Conservation (phyloP, 2,329 filamentous ascomycete genomes). For the Nigrospora sphaerica region DNA sequence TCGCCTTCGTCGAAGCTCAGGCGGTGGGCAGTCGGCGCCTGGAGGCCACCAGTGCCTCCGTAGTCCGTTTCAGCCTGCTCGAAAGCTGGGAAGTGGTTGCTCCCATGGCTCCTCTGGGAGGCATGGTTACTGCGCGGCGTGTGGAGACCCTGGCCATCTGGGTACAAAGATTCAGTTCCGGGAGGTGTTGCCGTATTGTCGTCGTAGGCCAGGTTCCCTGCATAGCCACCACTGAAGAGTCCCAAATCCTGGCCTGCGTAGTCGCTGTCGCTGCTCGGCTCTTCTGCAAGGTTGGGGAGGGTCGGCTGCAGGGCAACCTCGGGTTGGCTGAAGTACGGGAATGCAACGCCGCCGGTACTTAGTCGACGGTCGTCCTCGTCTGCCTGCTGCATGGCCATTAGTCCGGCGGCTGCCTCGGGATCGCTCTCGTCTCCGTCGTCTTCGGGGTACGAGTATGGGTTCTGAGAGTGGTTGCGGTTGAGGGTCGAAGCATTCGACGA, state of each 20-base stretch:
- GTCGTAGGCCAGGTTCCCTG: conserved; percentile 44
- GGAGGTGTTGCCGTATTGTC: conserved; percentile 35
- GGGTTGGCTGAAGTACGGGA: conserved; percentile 37
- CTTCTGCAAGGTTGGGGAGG: conserved; percentile 41
- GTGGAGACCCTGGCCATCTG: conserved; percentile 41
- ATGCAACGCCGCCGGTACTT: conserved; percentile 40
- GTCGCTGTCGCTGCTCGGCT: conserved; percentile 64
- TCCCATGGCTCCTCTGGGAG: conserved; percentile 31
- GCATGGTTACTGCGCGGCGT: conserved; percentile 30
- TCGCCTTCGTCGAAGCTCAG: conserved; percentile 92
- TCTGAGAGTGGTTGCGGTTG: conserved; percentile 26
- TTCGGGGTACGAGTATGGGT: conserved; percentile 26
- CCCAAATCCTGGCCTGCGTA: conserved; percentile 65
- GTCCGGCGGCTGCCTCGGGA: conserved; percentile 75
- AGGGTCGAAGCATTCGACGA: conserved; percentile 33
- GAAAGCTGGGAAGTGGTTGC: conserved; percentile 34
- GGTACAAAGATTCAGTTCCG: conserved; percentile 29
- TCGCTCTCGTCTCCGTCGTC: conserved; percentile 69
- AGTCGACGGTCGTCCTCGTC: conserved; percentile 68
- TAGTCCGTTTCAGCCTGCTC: conserved; percentile 72
- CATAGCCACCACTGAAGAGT: conserved; percentile 65
- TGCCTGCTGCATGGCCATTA: conserved; percentile 77
- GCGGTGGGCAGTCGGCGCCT: conserved; percentile 65
- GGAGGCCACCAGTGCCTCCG: conserved; percentile 81
- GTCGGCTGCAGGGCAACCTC: conserved; percentile 22